phyloP scores from a whole-genome alignment of 768 basidiomycete genomes.

The Boletus sp. region DNA sequence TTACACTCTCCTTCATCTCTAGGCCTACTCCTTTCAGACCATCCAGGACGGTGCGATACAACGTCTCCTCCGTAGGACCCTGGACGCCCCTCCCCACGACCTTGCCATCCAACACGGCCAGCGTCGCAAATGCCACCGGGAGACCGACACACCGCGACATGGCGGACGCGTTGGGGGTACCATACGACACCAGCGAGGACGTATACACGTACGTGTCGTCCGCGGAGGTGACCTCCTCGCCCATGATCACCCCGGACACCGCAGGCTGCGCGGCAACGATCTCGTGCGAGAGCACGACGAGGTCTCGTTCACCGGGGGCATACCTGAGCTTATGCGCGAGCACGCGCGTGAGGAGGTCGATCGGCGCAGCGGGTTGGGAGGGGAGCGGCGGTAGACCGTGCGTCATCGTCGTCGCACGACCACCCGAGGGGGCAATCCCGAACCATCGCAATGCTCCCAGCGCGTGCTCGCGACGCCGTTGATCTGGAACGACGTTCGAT shows the following conservation, averaged over 20 bases:
- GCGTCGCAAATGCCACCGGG: conserved; percentile 80
- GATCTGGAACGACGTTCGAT: conserved; percentile 14
- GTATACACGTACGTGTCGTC: conserved; percentile 53
- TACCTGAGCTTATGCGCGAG: conserved; percentile 74
- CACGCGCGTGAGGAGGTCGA: conserved; percentile 73
- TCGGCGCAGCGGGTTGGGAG: conserved; percentile 41
- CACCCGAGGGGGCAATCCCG: conserved; percentile 7
- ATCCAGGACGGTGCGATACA: conserved; percentile 62
- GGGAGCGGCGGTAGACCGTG: conserved; percentile 44
- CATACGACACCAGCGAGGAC: conserved; percentile 64
- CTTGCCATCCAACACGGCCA: conserved; percentile 64
- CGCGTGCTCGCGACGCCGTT: conserved; percentile 26
- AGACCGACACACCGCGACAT: conserved; percentile 92
- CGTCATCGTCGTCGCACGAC: conserved; percentile 1
- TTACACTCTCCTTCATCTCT: conserved; percentile 37
- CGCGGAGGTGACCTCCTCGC: background rate
- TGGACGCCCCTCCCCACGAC: conserved; percentile 55
- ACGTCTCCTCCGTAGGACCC: conserved; percentile 57
- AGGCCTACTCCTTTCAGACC: conserved; percentile 51
- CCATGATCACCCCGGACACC: background rate
- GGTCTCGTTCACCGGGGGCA: conserved; percentile 67
- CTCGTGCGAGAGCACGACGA: conserved; percentile 85
- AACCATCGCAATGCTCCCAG: conserved; percentile 45
- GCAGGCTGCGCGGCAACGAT: conserved; percentile 51
- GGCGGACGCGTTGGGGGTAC: conserved; percentile 57